phyloP scores from a whole-genome alignment of 2,329 filamentous ascomycete genomes.

The Trichoderma atrobrunneum region DNA sequence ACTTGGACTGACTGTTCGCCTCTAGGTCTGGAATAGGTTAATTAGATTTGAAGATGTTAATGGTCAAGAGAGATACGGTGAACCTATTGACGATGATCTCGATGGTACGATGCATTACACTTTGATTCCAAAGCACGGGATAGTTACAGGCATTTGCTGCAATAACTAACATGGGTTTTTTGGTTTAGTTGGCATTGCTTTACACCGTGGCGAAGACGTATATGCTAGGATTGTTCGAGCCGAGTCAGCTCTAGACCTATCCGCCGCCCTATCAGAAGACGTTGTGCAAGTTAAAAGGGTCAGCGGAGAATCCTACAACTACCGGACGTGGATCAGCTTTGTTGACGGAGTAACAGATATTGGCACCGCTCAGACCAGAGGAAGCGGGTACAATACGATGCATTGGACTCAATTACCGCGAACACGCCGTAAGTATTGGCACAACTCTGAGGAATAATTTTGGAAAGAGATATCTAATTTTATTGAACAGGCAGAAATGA shows the following conservation, averaged over 20 bases:
- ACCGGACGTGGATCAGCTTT: background rate
- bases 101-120: background rate
- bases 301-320: background rate
- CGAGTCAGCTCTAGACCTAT: constrained; percentile 5
- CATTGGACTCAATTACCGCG: constrained; percentile 11
- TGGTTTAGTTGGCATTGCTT: background rate
- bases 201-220: constrained; percentile 12
- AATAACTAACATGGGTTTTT: background rate
- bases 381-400: constrained; percentile 12
- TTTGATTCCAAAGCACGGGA: background rate
- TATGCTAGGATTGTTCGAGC: constrained; percentile 4
- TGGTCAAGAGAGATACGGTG: constrained; percentile 6
- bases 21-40: constrained; percentile 4
- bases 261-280: constrained; percentile 2
- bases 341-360: background rate
- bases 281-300: background rate
- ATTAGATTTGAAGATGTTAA: constrained; percentile 5
- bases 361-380: background rate
- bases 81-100: constrained; percentile 1
- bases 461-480: background rate
- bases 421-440: background rate
- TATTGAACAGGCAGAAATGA: background rate
- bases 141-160: background rate
- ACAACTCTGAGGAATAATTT: background rate
- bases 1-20: background rate